Conservation (phyloP, 306 rosid genomes). For the Lathyrus sativus region DNA sequence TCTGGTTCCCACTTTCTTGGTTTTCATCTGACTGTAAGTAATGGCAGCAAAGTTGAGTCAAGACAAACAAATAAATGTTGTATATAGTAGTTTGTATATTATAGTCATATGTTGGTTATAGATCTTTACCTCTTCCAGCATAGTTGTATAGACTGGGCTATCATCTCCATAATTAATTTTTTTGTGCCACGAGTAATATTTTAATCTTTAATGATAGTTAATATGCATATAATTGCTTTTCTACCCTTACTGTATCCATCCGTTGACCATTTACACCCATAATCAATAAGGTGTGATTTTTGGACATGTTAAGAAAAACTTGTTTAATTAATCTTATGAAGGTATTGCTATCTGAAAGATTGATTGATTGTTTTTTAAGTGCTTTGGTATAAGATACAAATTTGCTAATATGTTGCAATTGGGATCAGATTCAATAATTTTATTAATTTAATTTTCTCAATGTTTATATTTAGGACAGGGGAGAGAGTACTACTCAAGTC, state of each 20-base stretch:
- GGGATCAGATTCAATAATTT: not conserved
- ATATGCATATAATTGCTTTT: not conserved
- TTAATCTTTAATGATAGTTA: constrained; percentile 6
- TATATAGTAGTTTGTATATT: constrained; percentile 38
- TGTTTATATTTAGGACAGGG: too few relatives aligned
- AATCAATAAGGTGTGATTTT: constrained; percentile 2
- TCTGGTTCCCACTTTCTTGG: constrained; percentile 29
- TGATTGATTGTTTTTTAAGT: not conserved
- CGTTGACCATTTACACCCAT: not conserved
- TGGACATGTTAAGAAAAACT: not conserved
- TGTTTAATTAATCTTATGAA: not conserved
- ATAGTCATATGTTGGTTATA: constrained; percentile 16
- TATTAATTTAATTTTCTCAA: too few relatives aligned
- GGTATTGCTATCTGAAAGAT: not conserved
- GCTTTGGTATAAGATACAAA: not conserved
- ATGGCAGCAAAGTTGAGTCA: constrained; percentile 27
- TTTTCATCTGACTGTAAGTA: constrained; percentile 11
- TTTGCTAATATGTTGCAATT: not conserved
- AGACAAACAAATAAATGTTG: constrained; percentile 35
- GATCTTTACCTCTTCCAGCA: constrained; percentile 10
- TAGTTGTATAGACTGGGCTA: constrained; percentile 35
- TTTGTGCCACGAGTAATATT: too few relatives aligned
- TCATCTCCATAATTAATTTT: constrained; percentile 15
- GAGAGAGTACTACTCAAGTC: too few relatives aligned
- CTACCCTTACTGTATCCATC: constrained; percentile 1